A percentile compares a stretch with the other conserved stretches of the same genome.
Evolutionary conservation across 2,329 filamentous ascomycete genomes (phyloP).

Genomic region (Ascocoryne sarcoides): DNA sequence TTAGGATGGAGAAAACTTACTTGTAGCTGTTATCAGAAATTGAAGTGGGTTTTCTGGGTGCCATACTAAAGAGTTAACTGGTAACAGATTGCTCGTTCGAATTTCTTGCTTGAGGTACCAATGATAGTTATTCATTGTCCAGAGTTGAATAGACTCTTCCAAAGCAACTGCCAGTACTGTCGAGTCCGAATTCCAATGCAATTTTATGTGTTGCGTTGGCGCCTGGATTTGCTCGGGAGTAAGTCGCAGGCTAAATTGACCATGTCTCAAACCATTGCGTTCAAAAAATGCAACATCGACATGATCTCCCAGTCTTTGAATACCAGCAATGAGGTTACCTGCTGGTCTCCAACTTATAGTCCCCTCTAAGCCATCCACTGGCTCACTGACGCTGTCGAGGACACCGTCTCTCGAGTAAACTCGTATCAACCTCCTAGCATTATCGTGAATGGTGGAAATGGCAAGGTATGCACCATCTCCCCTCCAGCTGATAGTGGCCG

Average conservation of each 20-base stretch:
- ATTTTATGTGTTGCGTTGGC: constrained; percentile 48
- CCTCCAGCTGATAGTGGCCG: constrained; percentile 75
- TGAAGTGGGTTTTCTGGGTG: constrained; percentile 77
- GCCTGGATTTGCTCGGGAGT: constrained; percentile 48
- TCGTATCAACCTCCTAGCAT: constrained; percentile 67
- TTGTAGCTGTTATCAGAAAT: constrained; percentile 45
- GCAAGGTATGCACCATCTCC: constrained; percentile 90
- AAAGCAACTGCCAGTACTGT: constrained; percentile 79
- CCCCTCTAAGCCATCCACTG: constrained; percentile 83
- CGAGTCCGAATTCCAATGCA: constrained; percentile 89
- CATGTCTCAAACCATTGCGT: constrained; percentile 92
- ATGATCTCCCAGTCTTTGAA: constrained; percentile 62
- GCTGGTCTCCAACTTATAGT: constrained; percentile 84
- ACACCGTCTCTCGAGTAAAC: constrained; percentile 86
- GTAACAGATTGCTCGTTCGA: constrained; percentile 33
- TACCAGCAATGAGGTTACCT: constrained; percentile 82
- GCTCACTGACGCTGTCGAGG: constrained; percentile 89
- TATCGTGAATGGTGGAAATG: constrained; percentile 67
- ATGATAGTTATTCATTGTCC: constrained; percentile 96
- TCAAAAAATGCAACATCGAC: constrained; percentile 91
- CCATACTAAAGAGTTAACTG: constrained; percentile 45
- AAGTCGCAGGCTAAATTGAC: constrained; percentile 74
- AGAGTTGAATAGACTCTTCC: constrained; percentile 71
- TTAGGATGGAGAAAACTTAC: constrained; percentile 30
- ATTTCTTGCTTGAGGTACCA: constrained; percentile 97